Base-by-base conservation (phyloP, 169 alveolate genomes). In the Cryptosporidium xiaoi region DNA sequence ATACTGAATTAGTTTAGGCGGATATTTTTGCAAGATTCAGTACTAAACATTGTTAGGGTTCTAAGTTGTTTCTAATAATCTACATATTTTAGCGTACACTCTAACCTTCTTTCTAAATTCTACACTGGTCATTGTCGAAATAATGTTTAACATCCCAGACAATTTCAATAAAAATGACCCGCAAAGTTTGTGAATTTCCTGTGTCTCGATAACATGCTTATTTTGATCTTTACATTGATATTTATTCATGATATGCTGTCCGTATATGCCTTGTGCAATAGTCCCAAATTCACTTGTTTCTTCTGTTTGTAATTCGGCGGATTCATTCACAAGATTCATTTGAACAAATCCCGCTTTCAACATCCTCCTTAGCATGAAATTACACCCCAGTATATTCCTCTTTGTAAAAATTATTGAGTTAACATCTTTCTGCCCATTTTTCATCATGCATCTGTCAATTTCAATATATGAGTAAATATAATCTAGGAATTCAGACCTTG, bases 401-500 rank as follows among this genome's bases (percentile, higher is more conserved):
- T 20, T 77, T 7, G 40, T 56, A 24, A 58, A 36, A 10, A 62
- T 8, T 1, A 46, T 34, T 34, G n/a, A 20, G 7, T 44, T 8
- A 36, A 50, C 33, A 20, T 56, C 31, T 10, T 4, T 77, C 10
- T 33, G 27, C n/a, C 27, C 44, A 18, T 33, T 18, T 3, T 18
- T 1, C 10, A 13, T 24, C 27, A 18, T 15, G n/a, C 15, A 44
- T 2, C 31, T 36, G 44, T 40, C 16, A 12, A 44, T 60, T 1
- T 36, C 77, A 8, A 77, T 8, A 20, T 40, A 60, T 27, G 12
- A 13, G 6, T 20, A 40, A 18, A 60, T 20, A 31, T 58, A 77
- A 20, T 77, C 48, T 10, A 77, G 64, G 44, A 77, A 77, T 15
- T 60, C 65, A 7, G 64, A n/a, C 8, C 31, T 62, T 33, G 87